Evolutionary conservation across 306 rosid species (phyloP).

Genomic region (Oemleria cerasiformis): DNA sequence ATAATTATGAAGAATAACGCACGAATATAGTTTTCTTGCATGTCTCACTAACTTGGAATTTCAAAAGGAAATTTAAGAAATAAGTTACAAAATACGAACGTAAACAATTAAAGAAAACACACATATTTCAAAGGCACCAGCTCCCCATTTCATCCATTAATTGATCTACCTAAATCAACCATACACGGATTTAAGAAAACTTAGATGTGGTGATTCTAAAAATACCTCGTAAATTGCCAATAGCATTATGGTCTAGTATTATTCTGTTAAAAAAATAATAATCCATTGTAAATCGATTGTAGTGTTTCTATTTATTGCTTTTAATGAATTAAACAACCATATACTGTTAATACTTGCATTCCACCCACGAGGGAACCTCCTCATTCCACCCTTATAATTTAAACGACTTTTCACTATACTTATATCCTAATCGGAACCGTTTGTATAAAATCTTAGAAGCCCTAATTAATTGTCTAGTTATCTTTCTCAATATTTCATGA

Average conservation of each 20-base stretch:
- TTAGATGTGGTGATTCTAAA: neutral
- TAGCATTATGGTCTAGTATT: no score
- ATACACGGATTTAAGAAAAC: neutral
- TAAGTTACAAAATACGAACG: neutral
- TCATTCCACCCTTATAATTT: no score
- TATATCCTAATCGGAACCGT: no score
- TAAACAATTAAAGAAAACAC: neutral
- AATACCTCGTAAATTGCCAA: neutral
- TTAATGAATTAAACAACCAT: neutral
- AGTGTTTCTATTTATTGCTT: neutral
- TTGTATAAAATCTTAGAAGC: no score
- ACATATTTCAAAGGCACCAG: neutral
- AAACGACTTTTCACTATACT: no score
- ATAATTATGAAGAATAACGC: neutral
- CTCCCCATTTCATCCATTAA: neutral
- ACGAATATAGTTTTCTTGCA: neutral
- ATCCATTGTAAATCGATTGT: no score
- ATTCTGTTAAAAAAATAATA: no score
- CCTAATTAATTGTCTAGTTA: neutral
- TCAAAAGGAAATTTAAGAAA: neutral
- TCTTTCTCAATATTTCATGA: neutral
- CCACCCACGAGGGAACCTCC: no score
- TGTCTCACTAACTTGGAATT: neutral
- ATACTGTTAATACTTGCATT: neutral
- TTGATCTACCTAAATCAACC: neutral